A percentile compares a stretch with the other conserved stretches of the same genome.
Evolutionary conservation across 2,329 filamentous ascomycete genomes (phyloP).

Genomic region (Aspergillus sp.): DNA sequence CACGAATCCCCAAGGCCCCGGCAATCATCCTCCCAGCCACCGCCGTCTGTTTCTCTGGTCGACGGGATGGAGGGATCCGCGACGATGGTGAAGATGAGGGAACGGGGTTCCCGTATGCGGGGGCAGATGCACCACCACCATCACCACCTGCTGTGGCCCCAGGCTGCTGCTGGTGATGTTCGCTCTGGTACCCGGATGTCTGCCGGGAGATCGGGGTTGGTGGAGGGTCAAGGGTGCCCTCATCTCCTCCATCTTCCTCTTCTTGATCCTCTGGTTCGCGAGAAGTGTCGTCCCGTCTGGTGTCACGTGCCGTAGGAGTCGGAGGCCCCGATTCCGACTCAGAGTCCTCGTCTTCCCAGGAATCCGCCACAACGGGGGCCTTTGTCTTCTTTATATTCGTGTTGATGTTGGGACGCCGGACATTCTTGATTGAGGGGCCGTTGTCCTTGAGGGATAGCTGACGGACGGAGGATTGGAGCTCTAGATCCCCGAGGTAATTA

Average conservation of each 20-base stretch:
- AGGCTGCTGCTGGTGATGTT: constrained; percentile 10
- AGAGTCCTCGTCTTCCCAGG: constrained; percentile 66
- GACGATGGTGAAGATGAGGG: constrained; percentile 7
- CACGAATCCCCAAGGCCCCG: constrained; percentile 71
- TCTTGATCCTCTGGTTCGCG: constrained; percentile 5
- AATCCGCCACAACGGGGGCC: constrained; percentile 49
- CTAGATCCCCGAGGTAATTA: constrained; percentile 9
- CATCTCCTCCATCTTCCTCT: constrained; percentile 1
- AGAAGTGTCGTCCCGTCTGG: too few species aligned
- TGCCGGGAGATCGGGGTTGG: constrained; percentile 58
- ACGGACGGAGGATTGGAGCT: constrained; percentile 26
- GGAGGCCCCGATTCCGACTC: constrained; percentile 6
- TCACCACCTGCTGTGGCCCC: constrained; percentile 2
- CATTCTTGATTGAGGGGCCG: constrained; percentile 12
- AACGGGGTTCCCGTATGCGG: constrained; percentile 7
- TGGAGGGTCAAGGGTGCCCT: constrained; percentile 48
- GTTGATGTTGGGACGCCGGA: too few species aligned
- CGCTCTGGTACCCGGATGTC: constrained; percentile 6
- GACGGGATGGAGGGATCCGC: constrained; percentile 16
- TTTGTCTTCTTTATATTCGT: constrained; percentile 20
- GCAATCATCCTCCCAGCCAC: constrained; percentile 87
- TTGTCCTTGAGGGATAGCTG: constrained; percentile 24
- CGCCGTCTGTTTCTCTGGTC: constrained; percentile 88
- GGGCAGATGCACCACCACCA: neutral
- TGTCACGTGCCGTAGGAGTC: constrained; percentile 1